Evolutionary conservation across 805 yeast species (phyloP), one percentile per base, ranked within the genome.

Genomic region (Metschnikowia reukaufii): DNA sequence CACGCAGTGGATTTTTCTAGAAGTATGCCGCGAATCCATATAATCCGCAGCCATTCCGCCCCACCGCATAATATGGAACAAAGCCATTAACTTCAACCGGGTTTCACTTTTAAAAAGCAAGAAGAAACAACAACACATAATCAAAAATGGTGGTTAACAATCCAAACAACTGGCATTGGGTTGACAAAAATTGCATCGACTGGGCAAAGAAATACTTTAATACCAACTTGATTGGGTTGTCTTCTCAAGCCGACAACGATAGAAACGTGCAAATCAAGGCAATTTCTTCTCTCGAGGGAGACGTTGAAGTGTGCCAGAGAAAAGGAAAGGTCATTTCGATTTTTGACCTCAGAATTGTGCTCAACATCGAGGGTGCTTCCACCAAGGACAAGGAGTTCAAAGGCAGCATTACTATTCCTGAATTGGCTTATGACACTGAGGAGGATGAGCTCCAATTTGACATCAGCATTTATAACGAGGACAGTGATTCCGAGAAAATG

Each of bases 81-180:
- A n/a, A n/a, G n/a, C n/a, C n/a, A n/a, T n/a, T n/a, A n/a, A n/a
- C n/a, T n/a, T n/a, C n/a, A n/a, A n/a, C n/a, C n/a, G n/a, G n/a
- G n/a, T n/a, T n/a, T n/a, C n/a, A n/a, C n/a, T n/a, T n/a, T n/a
- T n/a, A n/a, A n/a, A n/a, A n/a, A n/a, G n/a, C n/a, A n/a, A n/a
- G n/a, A n/a, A n/a, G 9, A 16, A 18, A 34, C n/a, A 9, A 16
- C 34, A 31, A n/a, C 34, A 21, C 4, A 6, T 29, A 18, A n/a
- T 42, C 27, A 36, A 59, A 44, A 32, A 92, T 92, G 97, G 97
- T 88, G 34, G 91, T 94, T 27, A 86, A 89, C 70, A 94, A 92
- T 77, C 98, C 98, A 33, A 94, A 94, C 68, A 92, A 92, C 72
- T 92, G 99, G 99, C 99, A 94, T 76, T 94, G 98, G 98, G 97